Percentiles rank a stretch among this genome's conserved stretches.
phyloP scores from a whole-genome alignment of 305 asterid species.

The Solanum hybrid region DNA sequence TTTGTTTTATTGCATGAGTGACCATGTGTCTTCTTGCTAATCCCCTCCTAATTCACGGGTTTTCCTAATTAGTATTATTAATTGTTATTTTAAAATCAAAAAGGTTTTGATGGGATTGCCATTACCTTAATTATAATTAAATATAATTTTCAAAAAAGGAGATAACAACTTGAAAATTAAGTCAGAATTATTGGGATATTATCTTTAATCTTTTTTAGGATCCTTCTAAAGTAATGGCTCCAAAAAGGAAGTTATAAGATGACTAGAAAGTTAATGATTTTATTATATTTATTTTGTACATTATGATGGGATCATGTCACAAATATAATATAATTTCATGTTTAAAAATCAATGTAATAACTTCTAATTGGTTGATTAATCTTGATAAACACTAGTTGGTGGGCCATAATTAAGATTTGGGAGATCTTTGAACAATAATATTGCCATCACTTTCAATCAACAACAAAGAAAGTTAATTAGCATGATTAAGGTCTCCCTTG shows the following conservation, averaged over 20 bases:
- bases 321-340: slow-evolving; percentile 19
- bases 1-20: slow-evolving; percentile 41
- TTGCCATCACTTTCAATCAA: slow-evolving; percentile 65
- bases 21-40: slow-evolving; percentile 15
- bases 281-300: slow-evolving; percentile 1
- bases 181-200: slow-evolving; percentile 22
- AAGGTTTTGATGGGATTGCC: slow-evolving; percentile 17
- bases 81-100: neutral
- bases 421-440: slow-evolving; percentile 63
- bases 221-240: slow-evolving; percentile 68
- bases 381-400: slow-evolving; percentile 50
- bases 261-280: slow-evolving; percentile 52
- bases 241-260: slow-evolving; percentile 37
- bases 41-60: slow-evolving; percentile 36
- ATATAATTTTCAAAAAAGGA: slow-evolving; percentile 8
- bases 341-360: slow-evolving; percentile 16
- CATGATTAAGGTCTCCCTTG: slow-evolving; percentile 42
- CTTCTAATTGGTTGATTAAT: slow-evolving; percentile 38
- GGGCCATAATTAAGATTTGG: slow-evolving; percentile 61
- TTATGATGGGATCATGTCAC: slow-evolving; percentile 32
- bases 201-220: slow-evolving; percentile 32
- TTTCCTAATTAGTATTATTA: slow-evolving; percentile 2
- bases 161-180: slow-evolving; percentile 49
- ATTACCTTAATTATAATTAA: neutral
- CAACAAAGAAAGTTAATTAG: slow-evolving; percentile 27